Evolutionary conservation across 352 stramenopile genomes (phyloP).

Genomic region (Phytophthora multivora): DNA sequence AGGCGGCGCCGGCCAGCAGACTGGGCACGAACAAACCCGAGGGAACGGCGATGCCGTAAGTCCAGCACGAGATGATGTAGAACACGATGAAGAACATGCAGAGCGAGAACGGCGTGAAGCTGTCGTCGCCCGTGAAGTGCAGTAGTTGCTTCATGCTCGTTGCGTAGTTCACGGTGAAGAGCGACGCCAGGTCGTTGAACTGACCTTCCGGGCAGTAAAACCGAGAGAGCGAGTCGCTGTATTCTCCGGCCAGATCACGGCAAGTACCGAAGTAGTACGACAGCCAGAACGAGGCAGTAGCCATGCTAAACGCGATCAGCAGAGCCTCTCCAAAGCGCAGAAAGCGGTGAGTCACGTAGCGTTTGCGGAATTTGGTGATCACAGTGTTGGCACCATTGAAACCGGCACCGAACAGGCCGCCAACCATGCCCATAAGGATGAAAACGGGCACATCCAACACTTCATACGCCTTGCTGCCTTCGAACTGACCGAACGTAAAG

Average conservation of each 20-base stretch:
- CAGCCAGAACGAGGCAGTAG: conserved; percentile 74
- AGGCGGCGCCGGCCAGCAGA: conserved; percentile 94
- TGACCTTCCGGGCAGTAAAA: conserved; percentile 96
- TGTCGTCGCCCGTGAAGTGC: conserved; percentile 92
- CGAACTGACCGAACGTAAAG: conserved; percentile 90
- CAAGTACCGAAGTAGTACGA: conserved; percentile 81
- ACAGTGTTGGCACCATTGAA: conserved; percentile 97
- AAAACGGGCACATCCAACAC: conserved; percentile 97
- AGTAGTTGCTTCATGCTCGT: conserved; percentile 96
- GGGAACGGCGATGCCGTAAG: conserved; percentile 97
- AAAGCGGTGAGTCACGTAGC: conserved; percentile 65
- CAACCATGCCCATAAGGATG: conserved; percentile 96
- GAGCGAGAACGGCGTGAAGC: conserved; percentile 94
- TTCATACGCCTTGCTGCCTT: conserved; percentile 90
- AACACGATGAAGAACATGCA: conserved; percentile 97
- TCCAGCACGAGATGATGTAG: conserved; percentile 92
- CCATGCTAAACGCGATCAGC: conserved; percentile 70
- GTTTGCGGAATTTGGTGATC: conserved; percentile 86
- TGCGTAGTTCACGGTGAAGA: conserved; percentile 96
- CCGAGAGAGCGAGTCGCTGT: conserved; percentile 85
- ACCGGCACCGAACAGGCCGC: conserved; percentile 94
- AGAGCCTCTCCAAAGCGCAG: conserved; percentile 70
- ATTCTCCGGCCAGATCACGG: conserved; percentile 51
- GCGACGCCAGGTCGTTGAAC: conserved; percentile 97
- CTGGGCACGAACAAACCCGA: conserved; percentile 97